Conservation (phyloP, 352 stramenopile genomes). For the Phytophthora meadii region DNA sequence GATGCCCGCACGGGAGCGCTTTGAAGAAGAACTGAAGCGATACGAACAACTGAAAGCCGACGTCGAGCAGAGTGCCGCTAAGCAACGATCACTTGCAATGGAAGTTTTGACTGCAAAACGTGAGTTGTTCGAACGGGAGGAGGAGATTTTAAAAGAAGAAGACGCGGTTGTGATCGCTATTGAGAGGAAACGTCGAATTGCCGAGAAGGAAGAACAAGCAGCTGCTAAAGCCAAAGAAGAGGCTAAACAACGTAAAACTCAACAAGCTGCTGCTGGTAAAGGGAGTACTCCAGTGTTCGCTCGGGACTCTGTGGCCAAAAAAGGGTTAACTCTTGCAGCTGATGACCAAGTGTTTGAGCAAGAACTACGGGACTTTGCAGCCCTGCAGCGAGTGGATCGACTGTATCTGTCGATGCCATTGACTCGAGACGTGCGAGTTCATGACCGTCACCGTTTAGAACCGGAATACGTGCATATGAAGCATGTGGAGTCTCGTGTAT, state of each 20-base stretch:
- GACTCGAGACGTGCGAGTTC: slow-evolving; percentile 46
- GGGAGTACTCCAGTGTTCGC: slow-evolving; percentile 44
- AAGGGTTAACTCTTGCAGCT: slow-evolving; percentile 57
- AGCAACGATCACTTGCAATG: slow-evolving; percentile 61
- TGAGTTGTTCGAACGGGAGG: slow-evolving; percentile 64
- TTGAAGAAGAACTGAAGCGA: slow-evolving; percentile 46
- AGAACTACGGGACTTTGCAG: slow-evolving; percentile 59
- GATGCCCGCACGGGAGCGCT: slow-evolving; percentile 45
- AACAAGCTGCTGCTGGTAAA: slow-evolving; percentile 28
- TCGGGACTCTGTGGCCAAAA: slow-evolving; percentile 62
- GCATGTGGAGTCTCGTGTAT: slow-evolving; percentile 51
- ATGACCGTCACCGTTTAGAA: slow-evolving; percentile 47
- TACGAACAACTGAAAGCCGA: slow-evolving; percentile 42
- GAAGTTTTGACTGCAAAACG: slow-evolving; percentile 69
- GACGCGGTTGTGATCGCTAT: slow-evolving; percentile 53
- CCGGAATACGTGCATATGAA: slow-evolving; percentile 75
- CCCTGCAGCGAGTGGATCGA: slow-evolving; percentile 50
- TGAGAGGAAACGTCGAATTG: slow-evolving; percentile 56
- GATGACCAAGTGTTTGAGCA: slow-evolving; percentile 64
- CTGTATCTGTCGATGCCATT: slow-evolving; percentile 57
- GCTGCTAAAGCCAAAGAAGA: slow-evolving; percentile 57
- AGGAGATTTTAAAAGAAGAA: slow-evolving; percentile 53
- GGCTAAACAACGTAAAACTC: slow-evolving; percentile 41
- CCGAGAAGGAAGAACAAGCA: slow-evolving; percentile 50
- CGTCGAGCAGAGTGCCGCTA: slow-evolving; percentile 36